Conservation (phyloP, 2,329 filamentous ascomycete species). For the Eurotiales sp. region DNA sequence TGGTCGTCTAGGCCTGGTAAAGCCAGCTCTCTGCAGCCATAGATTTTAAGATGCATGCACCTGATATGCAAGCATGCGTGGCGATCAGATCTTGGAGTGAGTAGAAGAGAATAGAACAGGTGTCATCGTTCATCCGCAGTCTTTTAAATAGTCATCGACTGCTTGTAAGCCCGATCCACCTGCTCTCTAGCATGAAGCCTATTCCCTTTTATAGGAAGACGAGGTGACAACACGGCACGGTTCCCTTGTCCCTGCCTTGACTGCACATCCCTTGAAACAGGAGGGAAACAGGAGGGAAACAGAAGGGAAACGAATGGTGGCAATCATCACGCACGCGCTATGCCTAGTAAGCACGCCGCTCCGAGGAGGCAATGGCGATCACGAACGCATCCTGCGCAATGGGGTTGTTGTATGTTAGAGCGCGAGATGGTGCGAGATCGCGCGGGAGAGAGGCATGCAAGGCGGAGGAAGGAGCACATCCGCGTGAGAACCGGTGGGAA, state of each 20-base stretch:
- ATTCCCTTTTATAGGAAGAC: too few relatives aligned
- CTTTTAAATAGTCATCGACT: neutral
- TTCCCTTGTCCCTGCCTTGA: too few relatives aligned
- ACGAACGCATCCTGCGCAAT: too few relatives aligned
- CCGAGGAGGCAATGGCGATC: neutral
- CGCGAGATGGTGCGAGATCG: conserved; percentile 1
- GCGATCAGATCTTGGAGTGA: neutral
- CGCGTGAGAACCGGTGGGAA: conserved; percentile 2
- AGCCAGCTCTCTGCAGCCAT: neutral
- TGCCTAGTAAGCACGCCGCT: neutral
- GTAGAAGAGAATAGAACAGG: neutral
- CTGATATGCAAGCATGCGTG: neutral
- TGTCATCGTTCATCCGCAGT: neutral
- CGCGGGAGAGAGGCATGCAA: conserved; percentile 7
- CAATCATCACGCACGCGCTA: neutral
- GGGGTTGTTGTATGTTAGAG: too few relatives aligned
- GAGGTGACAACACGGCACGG: too few relatives aligned
- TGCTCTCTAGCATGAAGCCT: too few relatives aligned
- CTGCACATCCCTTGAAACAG: neutral
- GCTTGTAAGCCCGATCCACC: neutral
- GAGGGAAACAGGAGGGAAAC: neutral
- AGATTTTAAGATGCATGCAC: neutral
- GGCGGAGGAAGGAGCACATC: conserved; percentile 3
- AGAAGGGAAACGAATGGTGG: neutral
- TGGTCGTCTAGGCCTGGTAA: neutral